Evolutionary conservation across 1,284 basidiomycete species (phyloP), one percentile per base, ranked within the genome.

Genomic region (Pseudozyma pruni): DNA sequence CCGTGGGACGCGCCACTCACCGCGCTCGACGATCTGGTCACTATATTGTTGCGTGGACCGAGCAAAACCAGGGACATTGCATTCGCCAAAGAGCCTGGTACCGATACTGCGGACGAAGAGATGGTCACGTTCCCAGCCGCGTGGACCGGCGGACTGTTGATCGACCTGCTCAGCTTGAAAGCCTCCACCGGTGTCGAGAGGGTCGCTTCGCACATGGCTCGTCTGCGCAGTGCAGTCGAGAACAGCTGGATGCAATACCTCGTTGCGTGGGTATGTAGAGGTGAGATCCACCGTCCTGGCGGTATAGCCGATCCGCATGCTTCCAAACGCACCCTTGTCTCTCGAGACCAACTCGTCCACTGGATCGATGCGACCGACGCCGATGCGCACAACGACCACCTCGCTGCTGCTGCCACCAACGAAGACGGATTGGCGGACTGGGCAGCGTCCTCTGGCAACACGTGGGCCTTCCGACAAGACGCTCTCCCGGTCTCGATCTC

Each of bases 401-500:
- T 47, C 19, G 43, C 38, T 9, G n/a, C 43, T 17, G 52, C 38
- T 8, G 20, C 43, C n/a, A 51, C 51, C n/a, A 38, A 49, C 17
- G 45, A 40, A 22, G 66, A 75, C 29, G 59, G 57, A 16, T 45
- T 75, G 4, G 69, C 60, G 14, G 61, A 71, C 32, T 59, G 61
- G 68, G 54, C 57, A 13, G 49, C 57, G 2, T 64, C 66, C 23
- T 55, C 66, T 8, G 37, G 47, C 33, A 72, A 63, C 43, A 61
- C 80, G 8, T 84, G 85, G 73, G 46, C 46, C 8, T 81, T 85
- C n/a, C 81, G 89, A 49, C 86, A 88, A 1, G 89, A 88, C 1
- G 86, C 90, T 2, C 86, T 92, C 43, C 93, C 93, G 0, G 86
- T 87, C 1, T 90, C 90, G 57, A 86, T 94, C 19, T 89, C 90